These are phyloP conservation scores for Diaporthe sp. DNA, from an alignment of 2,329 filamentous ascomycete species.

Conservation along the genomic window DNA sequence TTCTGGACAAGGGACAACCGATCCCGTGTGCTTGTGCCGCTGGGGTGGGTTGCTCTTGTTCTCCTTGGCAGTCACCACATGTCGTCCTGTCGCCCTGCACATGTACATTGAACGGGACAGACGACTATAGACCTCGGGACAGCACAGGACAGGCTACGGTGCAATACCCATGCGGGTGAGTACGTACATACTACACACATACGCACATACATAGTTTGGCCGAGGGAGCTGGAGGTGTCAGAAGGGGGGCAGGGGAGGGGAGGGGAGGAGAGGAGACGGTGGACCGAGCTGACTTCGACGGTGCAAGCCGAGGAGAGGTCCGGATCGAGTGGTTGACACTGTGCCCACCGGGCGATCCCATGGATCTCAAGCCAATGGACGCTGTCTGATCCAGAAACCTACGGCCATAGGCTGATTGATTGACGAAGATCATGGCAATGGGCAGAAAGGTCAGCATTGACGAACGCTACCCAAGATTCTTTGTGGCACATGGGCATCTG, in stretches of 20 bases:
- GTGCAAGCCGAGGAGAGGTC: conserved; percentile 28
- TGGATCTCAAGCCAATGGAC: conserved; percentile 27
- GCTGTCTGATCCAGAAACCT: conserved; percentile 29
- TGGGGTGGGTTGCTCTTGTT: conserved; percentile 25
- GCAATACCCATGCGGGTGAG: not conserved
- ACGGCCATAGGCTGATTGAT: conserved; percentile 30
- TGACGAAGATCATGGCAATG: conserved; percentile 26
- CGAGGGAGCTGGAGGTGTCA: conserved; percentile 8
- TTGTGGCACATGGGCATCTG: conserved; percentile 23
- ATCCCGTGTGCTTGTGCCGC: conserved; percentile 32
- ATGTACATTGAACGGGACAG: conserved; percentile 5
- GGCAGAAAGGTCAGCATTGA: conserved; percentile 27
- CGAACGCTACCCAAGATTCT: conserved; percentile 33
- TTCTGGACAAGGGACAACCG: conserved; percentile 23
- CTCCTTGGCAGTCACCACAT: conserved; percentile 20
- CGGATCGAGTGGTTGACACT: conserved; percentile 25
- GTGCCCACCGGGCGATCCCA: conserved; percentile 32
- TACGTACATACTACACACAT: not conserved
- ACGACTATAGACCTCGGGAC: conserved; percentile 19
- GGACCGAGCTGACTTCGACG: conserved; percentile 30
- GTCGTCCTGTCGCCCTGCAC: conserved; percentile 14
- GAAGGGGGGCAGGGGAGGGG: not conserved
- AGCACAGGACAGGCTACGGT: conserved; percentile 3
- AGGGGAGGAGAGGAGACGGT: not conserved
- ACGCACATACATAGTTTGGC: conserved; percentile 4